Conservation (phyloP, 768 basidiomycete genomes). For the Serendipita sp. region DNA sequence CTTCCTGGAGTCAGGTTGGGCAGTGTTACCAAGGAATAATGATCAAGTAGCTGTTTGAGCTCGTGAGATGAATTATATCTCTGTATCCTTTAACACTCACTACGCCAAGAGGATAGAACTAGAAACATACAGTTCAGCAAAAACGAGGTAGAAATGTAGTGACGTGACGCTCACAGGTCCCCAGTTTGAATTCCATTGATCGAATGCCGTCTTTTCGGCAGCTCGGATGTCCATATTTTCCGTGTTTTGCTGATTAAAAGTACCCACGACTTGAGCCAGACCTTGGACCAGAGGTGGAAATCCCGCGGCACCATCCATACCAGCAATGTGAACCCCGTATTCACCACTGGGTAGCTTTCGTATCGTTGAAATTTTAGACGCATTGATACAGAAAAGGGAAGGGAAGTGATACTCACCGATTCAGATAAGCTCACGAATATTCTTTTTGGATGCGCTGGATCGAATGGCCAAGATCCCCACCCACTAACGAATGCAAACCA, state of each 20-base stretch:
- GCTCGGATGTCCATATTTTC: neutral
- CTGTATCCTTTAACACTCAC: neutral
- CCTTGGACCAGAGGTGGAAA: constrained; percentile 42
- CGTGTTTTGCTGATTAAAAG: neutral
- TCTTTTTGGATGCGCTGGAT: constrained; percentile 72
- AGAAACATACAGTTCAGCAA: neutral
- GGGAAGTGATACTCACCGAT: constrained; percentile 40
- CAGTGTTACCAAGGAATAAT: neutral
- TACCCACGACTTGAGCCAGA: constrained; percentile 25
- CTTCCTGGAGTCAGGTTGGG: neutral
- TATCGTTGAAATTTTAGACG: neutral
- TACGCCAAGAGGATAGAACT: neutral
- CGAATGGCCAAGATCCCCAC: constrained; percentile 37
- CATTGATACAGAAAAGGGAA: neutral
- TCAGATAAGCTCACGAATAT: constrained; percentile 71
- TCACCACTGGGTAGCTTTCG: constrained; percentile 53
- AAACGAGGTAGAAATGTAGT: neutral
- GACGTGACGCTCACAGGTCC: constrained; percentile 22
- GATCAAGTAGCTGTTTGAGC: neutral
- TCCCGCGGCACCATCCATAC: constrained; percentile 70
- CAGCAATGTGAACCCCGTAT: constrained; percentile 62
- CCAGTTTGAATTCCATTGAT: constrained; percentile 71
- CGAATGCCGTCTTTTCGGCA: neutral
- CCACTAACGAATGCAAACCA: constrained; percentile 1
- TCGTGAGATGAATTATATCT: neutral